Base-by-base conservation (phyloP, 1,284 basidiomycete genomes). In the Tylopilus microsporus region DNA sequence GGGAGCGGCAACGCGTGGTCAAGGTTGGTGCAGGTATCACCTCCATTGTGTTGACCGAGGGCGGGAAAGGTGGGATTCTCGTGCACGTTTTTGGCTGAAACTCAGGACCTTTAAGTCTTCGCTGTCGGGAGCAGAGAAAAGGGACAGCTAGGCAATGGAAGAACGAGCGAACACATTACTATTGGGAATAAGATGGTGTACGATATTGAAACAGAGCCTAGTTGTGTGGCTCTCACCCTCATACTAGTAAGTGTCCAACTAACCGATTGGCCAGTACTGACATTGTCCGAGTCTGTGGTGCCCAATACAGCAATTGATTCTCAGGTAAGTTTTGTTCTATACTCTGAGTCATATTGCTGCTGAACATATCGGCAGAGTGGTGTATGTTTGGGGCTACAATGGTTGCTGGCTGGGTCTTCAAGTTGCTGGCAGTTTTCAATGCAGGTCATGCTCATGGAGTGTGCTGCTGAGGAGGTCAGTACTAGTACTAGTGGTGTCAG, bases 121-220 rank as follows among this genome's bases (percentile, higher is more conserved):
- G 82, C 92, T 0, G 87, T 92, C 63, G 95, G 95, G 41, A 94
- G 90, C 25, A 25, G 25, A 25, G 25, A 25, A 25, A 25, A 25
- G 25, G 25, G 25, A 25, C 25, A 25, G 25, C 56, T 98, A 0
- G 95, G 94, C 1, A 95, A 94, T 67, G 94, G 94, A 16, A 83
- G 84, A 58, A 94, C 92, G 0, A 92, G 94, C 19, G 92, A 95
- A 73, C 84, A 92, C 46, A 89, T 96, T 60, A 85, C 87, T 9
- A 88, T 88, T 4, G 91, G 86, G 42, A 91, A 91, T 64, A 92
- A 92, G 71, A 82, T 86, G 0, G 25, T 25, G 25, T 25, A 25
- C 4, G 25, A 25, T 25, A 25, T 25, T 25, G 25, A 25, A 25
- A 25, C 79, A n/a, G 81, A 86, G 15, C 91, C 93, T 30, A 76